Conservation (phyloP, 2,329 filamentous ascomycete genomes). For the Fusarium annulatum region DNA sequence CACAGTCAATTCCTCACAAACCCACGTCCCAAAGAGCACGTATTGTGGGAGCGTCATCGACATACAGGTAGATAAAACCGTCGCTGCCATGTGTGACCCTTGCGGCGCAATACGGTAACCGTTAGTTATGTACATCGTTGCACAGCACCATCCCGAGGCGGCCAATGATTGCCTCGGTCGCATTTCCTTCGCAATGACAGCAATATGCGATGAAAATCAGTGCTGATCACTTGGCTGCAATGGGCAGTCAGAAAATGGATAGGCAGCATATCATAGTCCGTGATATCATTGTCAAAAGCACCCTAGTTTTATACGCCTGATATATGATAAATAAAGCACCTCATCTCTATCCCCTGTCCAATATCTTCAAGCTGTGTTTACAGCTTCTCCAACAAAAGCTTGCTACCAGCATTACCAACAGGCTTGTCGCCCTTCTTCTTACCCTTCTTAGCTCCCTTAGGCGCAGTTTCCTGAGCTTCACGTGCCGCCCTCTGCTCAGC, state of each 20-base stretch:
- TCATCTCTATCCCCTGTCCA: constrained; percentile 11
- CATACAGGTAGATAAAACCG: background rate
- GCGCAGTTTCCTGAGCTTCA: constrained; percentile 59
- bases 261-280: constrained; percentile 31
- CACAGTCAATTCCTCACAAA: background rate
- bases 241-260: background rate
- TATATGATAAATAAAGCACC: constrained; percentile 31
- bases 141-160: background rate
- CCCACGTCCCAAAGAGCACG: background rate
- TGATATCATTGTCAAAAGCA: constrained; percentile 40
- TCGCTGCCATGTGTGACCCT: constrained; percentile 18
- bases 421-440: constrained; percentile 58
- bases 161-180: background rate
- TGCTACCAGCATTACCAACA: constrained; percentile 71
- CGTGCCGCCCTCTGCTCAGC: constrained; percentile 63
- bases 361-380: constrained; percentile 30
- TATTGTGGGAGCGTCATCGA: background rate
- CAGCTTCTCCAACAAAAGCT: constrained; percentile 69
- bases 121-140: constrained; percentile 5
- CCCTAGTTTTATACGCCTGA: constrained; percentile 42
- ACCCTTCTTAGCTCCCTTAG: constrained; percentile 56
- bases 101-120: constrained; percentile 7
- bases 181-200: background rate
- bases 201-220: background rate
- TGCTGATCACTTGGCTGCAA: background rate